Evolutionary conservation across 495 filamentous ascomycete genomes (phyloP).

Genomic region (Tuber aestivum): DNA sequence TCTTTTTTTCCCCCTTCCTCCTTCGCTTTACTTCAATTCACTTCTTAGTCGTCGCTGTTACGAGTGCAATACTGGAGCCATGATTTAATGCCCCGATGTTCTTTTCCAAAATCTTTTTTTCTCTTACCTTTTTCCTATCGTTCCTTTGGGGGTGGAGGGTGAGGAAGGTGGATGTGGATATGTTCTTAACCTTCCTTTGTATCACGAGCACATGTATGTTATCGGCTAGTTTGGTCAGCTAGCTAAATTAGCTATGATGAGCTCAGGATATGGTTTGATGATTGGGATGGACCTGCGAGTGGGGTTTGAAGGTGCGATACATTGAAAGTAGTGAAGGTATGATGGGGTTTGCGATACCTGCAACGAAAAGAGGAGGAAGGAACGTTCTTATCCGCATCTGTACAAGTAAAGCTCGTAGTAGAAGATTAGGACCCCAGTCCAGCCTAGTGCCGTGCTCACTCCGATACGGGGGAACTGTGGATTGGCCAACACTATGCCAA

Average conservation of each 20-base stretch:
- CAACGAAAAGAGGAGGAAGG: background rate
- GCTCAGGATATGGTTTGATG: background rate
- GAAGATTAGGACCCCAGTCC: too few relatives aligned
- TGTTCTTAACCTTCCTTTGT: background rate
- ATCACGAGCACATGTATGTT: background rate
- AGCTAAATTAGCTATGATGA: background rate
- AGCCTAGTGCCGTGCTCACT: background rate
- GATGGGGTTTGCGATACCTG: background rate
- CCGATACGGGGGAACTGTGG: background rate
- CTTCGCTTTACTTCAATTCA: background rate
- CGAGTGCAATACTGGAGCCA: background rate
- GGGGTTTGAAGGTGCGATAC: background rate
- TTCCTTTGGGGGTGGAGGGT: background rate
- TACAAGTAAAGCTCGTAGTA: background rate
- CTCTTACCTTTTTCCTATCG: background rate
- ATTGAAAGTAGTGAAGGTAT: too few relatives aligned
- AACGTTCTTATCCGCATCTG: background rate
- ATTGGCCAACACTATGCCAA: background rate
- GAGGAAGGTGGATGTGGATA: background rate
- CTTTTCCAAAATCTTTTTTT: background rate
- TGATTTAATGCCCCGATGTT: background rate
- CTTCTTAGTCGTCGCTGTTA: background rate
- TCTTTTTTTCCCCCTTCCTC: too few relatives aligned
- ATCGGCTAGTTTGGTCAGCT: background rate
- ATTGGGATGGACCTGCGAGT: background rate